A percentile compares a stretch with the other conserved stretches of the same genome.
phyloP scores from a whole-genome alignment of 2,329 filamentous ascomycete species.

The Fusarium guadeloupense region DNA sequence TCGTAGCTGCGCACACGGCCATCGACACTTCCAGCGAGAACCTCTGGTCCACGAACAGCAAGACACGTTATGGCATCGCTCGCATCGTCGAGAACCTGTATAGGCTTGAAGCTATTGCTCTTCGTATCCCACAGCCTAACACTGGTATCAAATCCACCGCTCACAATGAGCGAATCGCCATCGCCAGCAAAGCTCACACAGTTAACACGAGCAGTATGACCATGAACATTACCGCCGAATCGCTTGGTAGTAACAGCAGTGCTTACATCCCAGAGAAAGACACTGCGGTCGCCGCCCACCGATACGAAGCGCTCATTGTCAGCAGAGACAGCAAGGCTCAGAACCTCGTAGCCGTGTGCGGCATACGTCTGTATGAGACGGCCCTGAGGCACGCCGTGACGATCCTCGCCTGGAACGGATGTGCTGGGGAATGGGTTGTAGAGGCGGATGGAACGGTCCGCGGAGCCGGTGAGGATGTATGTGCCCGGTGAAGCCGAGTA shows the following conservation, averaged over 20 bases:
- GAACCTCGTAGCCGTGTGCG: constrained; percentile 91
- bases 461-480: constrained; percentile 85
- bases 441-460: constrained; percentile 85
- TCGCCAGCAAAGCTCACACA: constrained; percentile 81
- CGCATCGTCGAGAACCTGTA: constrained; percentile 79
- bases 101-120: constrained; percentile 64
- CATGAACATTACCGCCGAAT: constrained; percentile 69
- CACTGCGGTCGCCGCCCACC: constrained; percentile 87
- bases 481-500: constrained; percentile 78
- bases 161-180: constrained; percentile 76
- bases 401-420: constrained; percentile 45
- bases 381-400: constrained; percentile 54
- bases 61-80: constrained; percentile 71
- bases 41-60: constrained; percentile 60
- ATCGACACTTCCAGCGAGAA: constrained; percentile 84
- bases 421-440: constrained; percentile 76
- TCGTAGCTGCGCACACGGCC: constrained; percentile 85
- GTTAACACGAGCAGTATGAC: constrained; percentile 80
- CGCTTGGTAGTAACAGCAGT: constrained; percentile 80
- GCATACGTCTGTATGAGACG: constrained; percentile 86
- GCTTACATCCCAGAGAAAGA: constrained; percentile 95
- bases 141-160: constrained; percentile 77
- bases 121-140: constrained; percentile 80
- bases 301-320: constrained; percentile 89
- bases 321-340: constrained; percentile 76